Evolutionary conservation across 306 rosid species (phyloP), one percentile per base, ranked within the genome.

Genomic region (Carpinus fangiana): DNA sequence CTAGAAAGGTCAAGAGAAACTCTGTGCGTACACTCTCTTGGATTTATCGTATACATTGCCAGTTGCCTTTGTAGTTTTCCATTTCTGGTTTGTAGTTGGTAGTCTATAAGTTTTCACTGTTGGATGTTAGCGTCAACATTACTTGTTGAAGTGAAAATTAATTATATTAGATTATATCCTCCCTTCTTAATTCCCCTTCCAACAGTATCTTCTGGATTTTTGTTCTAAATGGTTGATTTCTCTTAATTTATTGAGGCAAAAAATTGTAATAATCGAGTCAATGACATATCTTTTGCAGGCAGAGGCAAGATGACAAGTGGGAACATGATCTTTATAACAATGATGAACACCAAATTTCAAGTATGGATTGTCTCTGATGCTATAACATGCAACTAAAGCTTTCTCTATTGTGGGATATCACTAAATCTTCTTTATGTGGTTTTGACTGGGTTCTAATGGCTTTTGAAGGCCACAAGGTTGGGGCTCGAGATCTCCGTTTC

Each of bases 291-390:
- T 68, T 78, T 87, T 84, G 72, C 92, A 96, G 99, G 91, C 87
- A 82, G 75, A 91, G 99, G 83, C 93, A 93, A 83, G 98, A 93
- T 90, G 98, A 89, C 87, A 93, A 90, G 81, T 96, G 99, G 99
- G 98, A 96, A 87, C 99, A 96, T 84, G 99, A 96, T 91, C 98
- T 96, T 54, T 96, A 86, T 80, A 88, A 88, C 28, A 76, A 79
- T 62, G 90, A 80, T 57, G 88, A 80, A 72, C 82, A 87, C 31
- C 93, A 46, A 71, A 80, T 78, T 82, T 85, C 94, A 84, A 91
- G 99, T 96, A 93, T 77, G 96, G 82, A 72, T 76, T 81, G 76
- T 77, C 79, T 86, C 73, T 80, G 82, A 73, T 81, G 64, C 78
- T 73, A 81, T 80, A 77, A 50, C 81, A 65, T 74, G 43, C 80